phyloP scores from a whole-genome alignment of 192 early-diverging fungal genomes.

The Funneliformis geosporum region DNA sequence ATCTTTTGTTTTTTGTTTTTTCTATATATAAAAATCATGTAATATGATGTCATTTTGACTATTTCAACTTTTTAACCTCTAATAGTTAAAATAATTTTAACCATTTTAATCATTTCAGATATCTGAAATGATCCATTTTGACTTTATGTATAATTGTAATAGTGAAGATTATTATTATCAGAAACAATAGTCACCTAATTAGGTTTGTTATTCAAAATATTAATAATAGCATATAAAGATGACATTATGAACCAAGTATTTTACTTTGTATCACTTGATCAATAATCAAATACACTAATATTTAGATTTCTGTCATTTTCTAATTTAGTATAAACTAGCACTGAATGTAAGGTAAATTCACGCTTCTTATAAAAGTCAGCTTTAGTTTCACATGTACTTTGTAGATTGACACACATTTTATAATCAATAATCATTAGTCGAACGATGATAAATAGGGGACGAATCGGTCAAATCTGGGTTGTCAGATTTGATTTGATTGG shows the following conservation, averaged over 20 bases:
- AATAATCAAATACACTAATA: neutral
- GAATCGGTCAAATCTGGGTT: no score
- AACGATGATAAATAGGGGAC: no score
- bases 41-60: no score
- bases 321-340: constrained; percentile 1
- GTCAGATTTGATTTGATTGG: no score
- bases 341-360: neutral
- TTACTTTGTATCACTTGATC: neutral
- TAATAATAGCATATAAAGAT: neutral
- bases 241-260: neutral
- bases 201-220: neutral
- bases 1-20: no score
- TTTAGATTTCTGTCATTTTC: neutral
- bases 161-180: no score
- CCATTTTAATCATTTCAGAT: no score
- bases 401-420: neutral
- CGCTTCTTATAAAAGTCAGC: neutral
- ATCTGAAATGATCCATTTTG: no score
- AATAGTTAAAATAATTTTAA: no score
- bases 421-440: constrained; percentile 1
- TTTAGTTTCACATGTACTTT: neutral
- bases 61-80: no score
- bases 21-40: no score
- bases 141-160: no score
- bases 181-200: neutral